phyloP scores from a whole-genome alignment of 768 basidiomycete species.

The Russula sp. region DNA sequence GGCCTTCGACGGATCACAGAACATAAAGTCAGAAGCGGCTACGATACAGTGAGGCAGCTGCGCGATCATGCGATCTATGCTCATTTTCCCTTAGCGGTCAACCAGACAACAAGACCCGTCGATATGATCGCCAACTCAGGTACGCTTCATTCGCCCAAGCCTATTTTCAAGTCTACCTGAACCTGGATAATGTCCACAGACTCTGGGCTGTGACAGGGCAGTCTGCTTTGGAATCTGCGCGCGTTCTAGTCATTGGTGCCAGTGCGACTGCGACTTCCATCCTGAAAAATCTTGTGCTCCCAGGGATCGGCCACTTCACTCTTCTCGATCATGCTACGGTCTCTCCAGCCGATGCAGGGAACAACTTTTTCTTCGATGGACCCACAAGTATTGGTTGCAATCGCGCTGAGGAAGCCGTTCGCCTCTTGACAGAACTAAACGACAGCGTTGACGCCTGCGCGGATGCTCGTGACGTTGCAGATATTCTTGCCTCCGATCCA shows the following conservation, averaged over 20 bases:
- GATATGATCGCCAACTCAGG: constrained; percentile 95
- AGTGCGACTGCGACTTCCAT: constrained; percentile 82
- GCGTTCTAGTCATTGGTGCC: constrained; percentile 72
- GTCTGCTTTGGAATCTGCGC: constrained; percentile 74
- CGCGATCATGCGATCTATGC: not conserved
- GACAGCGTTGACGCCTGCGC: constrained; percentile 70
- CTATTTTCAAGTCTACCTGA: not conserved
- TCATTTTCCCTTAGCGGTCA: constrained; percentile 36
- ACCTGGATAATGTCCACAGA: constrained; percentile 31
- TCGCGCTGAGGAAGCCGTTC: constrained; percentile 73
- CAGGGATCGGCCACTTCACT: constrained; percentile 94
- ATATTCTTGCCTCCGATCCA: constrained; percentile 49
- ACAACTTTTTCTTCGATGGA: constrained; percentile 92
- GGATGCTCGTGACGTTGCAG: constrained; percentile 46
- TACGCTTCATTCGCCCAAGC: constrained; percentile 28
- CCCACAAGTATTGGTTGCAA: constrained; percentile 68
- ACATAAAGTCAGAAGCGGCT: constrained; percentile 41
- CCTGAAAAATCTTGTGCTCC: constrained; percentile 94
- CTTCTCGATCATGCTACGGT: constrained; percentile 65
- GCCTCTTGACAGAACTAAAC: constrained; percentile 78
- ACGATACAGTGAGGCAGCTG: constrained; percentile 30
- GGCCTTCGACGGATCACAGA: constrained; percentile 34
- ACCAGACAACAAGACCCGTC: constrained; percentile 81
- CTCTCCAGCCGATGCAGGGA: constrained; percentile 73
- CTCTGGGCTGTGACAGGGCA: constrained; percentile 95